Percentiles rank a stretch among this genome's conserved stretches.
These are phyloP conservation scores for Miscanthus sacchariflorus DNA, from an alignment of 202 grass and related monocot genomes.

Conservation along the genomic window DNA sequence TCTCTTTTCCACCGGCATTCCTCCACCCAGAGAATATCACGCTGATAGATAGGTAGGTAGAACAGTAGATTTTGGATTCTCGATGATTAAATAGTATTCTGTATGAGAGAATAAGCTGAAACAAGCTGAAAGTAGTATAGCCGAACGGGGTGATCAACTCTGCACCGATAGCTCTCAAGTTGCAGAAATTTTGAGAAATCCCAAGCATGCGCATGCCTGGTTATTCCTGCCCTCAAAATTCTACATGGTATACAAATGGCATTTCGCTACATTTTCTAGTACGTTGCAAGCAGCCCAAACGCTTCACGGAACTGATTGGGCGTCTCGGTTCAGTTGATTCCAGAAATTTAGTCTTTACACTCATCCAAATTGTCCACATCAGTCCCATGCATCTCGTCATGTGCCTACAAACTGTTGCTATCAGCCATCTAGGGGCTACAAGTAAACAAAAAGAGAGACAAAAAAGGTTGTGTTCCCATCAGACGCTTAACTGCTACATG, in stretches of 20 bases:
- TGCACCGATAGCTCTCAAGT: not conserved
- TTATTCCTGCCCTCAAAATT: not conserved
- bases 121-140: no score
- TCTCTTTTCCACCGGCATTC: not conserved
- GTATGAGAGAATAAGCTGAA: no score
- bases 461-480: not conserved
- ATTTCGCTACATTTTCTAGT: not conserved
- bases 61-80: no score
- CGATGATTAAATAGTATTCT: no score
- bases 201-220: not conserved
- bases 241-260: not conserved
- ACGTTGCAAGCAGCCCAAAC: not conserved
- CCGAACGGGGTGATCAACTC: not conserved
- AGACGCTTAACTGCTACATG: not conserved
- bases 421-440: not conserved
- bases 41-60: not conserved
- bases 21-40: not conserved
- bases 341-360: not conserved
- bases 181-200: not conserved
- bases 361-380: not conserved
- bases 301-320: not conserved
- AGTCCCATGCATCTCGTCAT: not conserved
- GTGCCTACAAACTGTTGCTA: not conserved
- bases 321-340: not conserved
- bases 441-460: not conserved